phyloP scores from a whole-genome alignment of 768 basidiomycete species.

The Calocera cornea region DNA sequence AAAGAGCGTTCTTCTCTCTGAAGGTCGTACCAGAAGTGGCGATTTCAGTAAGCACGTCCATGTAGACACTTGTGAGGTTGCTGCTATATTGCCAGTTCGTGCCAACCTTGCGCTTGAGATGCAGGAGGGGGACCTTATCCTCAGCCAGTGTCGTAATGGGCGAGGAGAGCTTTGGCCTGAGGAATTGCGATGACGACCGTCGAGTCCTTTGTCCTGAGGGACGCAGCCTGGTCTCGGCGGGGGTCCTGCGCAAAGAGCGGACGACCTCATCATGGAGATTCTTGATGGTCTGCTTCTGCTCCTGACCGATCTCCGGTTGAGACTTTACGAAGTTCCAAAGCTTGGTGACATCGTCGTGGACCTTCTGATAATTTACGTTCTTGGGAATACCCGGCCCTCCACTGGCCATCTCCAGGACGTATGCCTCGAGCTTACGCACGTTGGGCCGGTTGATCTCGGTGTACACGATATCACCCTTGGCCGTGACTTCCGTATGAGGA shows the following conservation, averaged over 20 bases:
- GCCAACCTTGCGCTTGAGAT: constrained; percentile 93
- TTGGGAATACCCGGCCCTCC: constrained; percentile 68
- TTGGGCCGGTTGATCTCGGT: constrained; percentile 90
- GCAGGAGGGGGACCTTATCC: constrained; percentile 86
- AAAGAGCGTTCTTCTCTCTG: constrained; percentile 95
- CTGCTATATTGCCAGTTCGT: constrained; percentile 93
- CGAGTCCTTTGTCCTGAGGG: constrained; percentile 45
- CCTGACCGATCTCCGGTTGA: constrained; percentile 91
- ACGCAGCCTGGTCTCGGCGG: constrained; percentile 43
- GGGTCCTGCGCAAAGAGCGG: constrained; percentile 69
- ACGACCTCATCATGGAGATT: constrained; percentile 94
- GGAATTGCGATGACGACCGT: constrained; percentile 91
- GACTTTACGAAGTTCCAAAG: constrained; percentile 96
- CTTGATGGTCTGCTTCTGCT: constrained; percentile 92
- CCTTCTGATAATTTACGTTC: constrained; percentile 87
- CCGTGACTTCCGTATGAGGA: constrained; percentile 84
- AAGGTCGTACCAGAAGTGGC: constrained; percentile 97
- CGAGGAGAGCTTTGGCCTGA: constrained; percentile 73
- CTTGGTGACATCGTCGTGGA: constrained; percentile 91
- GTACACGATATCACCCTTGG: constrained; percentile 89
- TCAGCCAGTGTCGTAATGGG: constrained; percentile 54
- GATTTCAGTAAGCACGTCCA: constrained; percentile 95
- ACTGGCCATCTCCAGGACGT: constrained; percentile 96
- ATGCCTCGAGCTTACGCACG: constrained; percentile 93
- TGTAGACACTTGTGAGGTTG: constrained; percentile 88